Evolutionary conservation across 257 asterid species (phyloP).

Genomic region (Dorcoceras hygrometricum): DNA sequence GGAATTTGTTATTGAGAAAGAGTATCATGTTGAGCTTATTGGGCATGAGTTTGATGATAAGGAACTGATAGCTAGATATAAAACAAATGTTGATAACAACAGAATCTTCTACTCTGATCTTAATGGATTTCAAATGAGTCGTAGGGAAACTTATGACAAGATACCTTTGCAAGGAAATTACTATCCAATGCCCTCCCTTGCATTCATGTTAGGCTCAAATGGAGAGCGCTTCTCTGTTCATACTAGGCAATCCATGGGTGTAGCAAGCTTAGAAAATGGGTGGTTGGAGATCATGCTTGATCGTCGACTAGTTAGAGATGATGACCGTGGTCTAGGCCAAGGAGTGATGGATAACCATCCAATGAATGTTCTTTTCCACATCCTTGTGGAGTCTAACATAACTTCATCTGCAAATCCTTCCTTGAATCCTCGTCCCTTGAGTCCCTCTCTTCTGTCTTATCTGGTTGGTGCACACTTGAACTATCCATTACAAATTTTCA

Average conservation of each 20-base stretch:
- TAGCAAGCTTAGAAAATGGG: constrained; percentile 78
- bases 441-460: constrained; percentile 92
- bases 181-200: constrained; percentile 95
- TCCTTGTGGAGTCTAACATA: constrained; percentile 64
- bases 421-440: constrained; percentile 43
- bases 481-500: constrained; percentile 65
- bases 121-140: constrained; percentile 95
- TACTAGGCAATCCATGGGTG: constrained; percentile 84
- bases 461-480: constrained; percentile 76
- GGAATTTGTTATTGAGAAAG: constrained; percentile 83
- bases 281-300: constrained; percentile 96
- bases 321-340: constrained; percentile 97
- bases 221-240: constrained; percentile 91
- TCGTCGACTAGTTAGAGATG: constrained; percentile 75
- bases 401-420: constrained; percentile 42
- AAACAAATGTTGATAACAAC: constrained; percentile 64
- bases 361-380: constrained; percentile 77
- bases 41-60: constrained; percentile 57
- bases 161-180: constrained; percentile 94
- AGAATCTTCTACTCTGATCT: constrained; percentile 80
- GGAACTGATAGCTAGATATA: constrained; percentile 75
- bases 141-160: constrained; percentile 88
- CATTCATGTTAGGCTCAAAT: constrained; percentile 66
- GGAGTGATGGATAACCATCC: constrained; percentile 93
- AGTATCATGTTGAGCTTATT: constrained; percentile 86